Percentiles rank a stretch among this genome's conserved stretches.
phyloP scores from a whole-genome alignment of 2,329 filamentous ascomycete genomes.

The Tolypocladium tropicale region DNA sequence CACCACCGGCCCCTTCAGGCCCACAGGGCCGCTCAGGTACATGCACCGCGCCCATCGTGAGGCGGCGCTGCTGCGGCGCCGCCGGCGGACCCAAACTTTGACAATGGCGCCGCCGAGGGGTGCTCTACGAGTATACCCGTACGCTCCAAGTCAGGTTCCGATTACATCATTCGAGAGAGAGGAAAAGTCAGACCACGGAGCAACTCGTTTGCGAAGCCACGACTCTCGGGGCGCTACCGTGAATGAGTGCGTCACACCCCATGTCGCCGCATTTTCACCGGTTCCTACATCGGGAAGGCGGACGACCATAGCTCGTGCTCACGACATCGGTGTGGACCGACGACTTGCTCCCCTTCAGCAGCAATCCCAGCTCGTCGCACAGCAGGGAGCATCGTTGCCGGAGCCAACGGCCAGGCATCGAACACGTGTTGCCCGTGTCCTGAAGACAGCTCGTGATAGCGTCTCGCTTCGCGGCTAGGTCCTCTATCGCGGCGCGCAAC shows the following conservation, averaged over 20 bases:
- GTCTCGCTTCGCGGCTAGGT: not conserved
- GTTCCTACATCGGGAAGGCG: constrained; percentile 22
- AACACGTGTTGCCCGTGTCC: not conserved
- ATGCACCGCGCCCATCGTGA: too few relatives aligned
- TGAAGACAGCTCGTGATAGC: not conserved
- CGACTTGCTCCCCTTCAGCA: not conserved
- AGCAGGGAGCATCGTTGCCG: not conserved
- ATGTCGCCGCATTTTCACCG: constrained; percentile 16
- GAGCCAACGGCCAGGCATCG: not conserved
- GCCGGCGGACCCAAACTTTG: constrained; percentile 5
- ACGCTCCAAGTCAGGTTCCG: too few relatives aligned
- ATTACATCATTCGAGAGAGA: not conserved
- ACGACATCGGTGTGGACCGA: not conserved
- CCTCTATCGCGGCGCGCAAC: not conserved
- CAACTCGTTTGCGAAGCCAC: not conserved
- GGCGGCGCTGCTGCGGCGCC: not conserved
- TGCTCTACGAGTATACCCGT: not conserved
- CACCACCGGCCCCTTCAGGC: not conserved
- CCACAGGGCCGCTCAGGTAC: not conserved
- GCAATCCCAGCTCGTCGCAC: not conserved
- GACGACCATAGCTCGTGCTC: not conserved
- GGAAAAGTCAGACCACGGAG: not conserved
- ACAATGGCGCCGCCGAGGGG: not conserved
- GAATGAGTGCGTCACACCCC: constrained; percentile 4
- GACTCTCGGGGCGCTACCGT: not conserved